phyloP scores from a whole-genome alignment of 139 green algal species.

The Zygnema circumcarinatum region DNA sequence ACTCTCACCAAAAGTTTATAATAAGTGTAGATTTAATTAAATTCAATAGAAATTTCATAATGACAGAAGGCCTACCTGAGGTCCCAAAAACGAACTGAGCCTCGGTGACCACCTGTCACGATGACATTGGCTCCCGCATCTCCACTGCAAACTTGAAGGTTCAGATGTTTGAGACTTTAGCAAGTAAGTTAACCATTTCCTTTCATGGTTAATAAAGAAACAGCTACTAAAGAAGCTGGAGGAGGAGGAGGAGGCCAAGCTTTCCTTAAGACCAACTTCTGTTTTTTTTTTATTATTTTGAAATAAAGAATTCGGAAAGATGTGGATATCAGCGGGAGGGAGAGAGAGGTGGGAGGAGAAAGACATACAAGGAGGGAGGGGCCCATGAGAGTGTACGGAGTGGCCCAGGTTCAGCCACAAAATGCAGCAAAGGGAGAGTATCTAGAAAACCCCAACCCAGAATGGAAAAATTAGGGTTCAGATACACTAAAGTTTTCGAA shows the following conservation, averaged over 20 bases:
- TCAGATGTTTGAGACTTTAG: too few species aligned
- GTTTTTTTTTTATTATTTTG: too few species aligned
- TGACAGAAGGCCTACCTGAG: not conserved
- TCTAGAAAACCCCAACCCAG: not conserved
- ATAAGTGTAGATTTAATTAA: too few species aligned
- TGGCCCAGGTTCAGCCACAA: not conserved
- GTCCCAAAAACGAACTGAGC: not conserved
- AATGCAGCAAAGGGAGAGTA: not conserved
- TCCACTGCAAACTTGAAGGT: not conserved
- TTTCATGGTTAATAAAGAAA: too few species aligned
- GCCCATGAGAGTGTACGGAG: not conserved
- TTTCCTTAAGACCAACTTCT: too few species aligned
- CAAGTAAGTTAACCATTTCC: too few species aligned
- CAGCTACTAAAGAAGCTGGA: too few species aligned
- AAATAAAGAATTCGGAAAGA: not conserved
- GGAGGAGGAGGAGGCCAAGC: too few species aligned
- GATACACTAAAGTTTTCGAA: not conserved
- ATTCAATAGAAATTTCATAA: too few species aligned
- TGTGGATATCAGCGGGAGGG: not conserved
- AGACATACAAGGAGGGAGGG: not conserved
- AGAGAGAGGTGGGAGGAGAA: not conserved
- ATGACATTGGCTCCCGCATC: not conserved
- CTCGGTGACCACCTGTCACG: not conserved
- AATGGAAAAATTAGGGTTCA: not conserved
- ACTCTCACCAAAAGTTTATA: too few species aligned